Base-by-base conservation (phyloP, 1,284 basidiomycete species). In the Somion occarium region DNA sequence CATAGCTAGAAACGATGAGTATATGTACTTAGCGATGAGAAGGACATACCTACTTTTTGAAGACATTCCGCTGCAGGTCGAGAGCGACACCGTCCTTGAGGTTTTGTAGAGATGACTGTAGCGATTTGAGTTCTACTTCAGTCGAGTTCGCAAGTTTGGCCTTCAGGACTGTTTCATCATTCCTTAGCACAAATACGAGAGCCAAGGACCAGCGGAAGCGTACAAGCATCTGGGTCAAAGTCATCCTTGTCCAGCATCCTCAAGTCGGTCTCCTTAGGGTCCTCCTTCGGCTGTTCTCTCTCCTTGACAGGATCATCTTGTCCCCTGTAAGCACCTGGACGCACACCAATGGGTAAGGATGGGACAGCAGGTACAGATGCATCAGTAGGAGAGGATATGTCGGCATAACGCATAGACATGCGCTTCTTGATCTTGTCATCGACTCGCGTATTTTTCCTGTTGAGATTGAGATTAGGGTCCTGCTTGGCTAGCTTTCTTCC, bases 381-480 rank as follows among this genome's bases (percentile, higher is more conserved):
- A 43, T 80, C 74, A 1, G 80, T 81, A 3, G 85, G 82, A 13
- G 76, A 73, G 2, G 85, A 85, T 53, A 90, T 87, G 57, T 90
- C 88, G 45, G 88, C 87, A 77, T 91, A 95, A 65, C 92, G 82
- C 79, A 86, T 89, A 15, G 91, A 93, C 83, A 94, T 85, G 57
- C 93, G 86, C 70, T 91, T 91, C 79, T 91, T 92, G 69, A 95
- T 92, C 74, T 90, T 91, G 78, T 94, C 93, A 66, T 91, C 91
- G 51, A 95, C 86, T 51, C 84, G 79, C 52, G 65, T 67, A 9
- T 86, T 85, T 66, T 87, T 89, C 60, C 79, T 74, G 2, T 68
- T 70, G 12, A 47, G 49, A 50, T 59, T 56, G 22, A 56, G 50
- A 11, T 27, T 26, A 15, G 30, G 30, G 22, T 26, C 27, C 26